Base-by-base conservation (phyloP, 2,329 filamentous ascomycete species). In the Sordariomycetes sp. region DNA sequence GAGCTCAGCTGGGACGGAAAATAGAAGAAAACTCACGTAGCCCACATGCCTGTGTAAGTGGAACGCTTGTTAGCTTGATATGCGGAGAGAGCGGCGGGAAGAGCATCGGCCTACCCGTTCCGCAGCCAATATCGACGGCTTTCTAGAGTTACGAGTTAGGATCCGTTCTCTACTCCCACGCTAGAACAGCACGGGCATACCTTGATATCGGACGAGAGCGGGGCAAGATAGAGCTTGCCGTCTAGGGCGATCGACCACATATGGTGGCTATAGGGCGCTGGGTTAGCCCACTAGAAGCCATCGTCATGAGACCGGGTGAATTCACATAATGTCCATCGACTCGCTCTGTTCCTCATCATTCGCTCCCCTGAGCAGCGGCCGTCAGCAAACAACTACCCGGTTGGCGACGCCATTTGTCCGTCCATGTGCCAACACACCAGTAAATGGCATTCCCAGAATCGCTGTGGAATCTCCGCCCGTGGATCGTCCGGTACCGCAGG, bases 41-140 rank as follows among this genome's bases (percentile, higher is more conserved):
- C 76, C 80, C 79, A 82, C 57, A 80, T 76, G 32, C 80, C 80
- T 1, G 79, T 32, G 79, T 32, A 81, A 82, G 2, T 79, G 83
- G 51, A 79, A 43, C 4, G 18, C n/a, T n/a, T 43, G 37, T 43
- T 43, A 43, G 37, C 14, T 32, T 32, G 28, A 8, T 8, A 32
- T 32, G 4, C 8, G 4, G 28, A 32, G 8, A 32, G 28, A 32
- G 28, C 4, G 8, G 28, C 4, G 28, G 28, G 28, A 8, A 32
- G 28, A 8, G 8, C 4, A 32, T 4, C 28, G 28, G 4, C 28
- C 28, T 32, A 32, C 28, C 28, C 28, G 28, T 32, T 32, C 28
- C 28, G 28, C 28, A 32, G 8, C 28, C 28, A 8, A 32, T 32
- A 32, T 32, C 28, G 4, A 32, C 28, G 28, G 28, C 28, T 32